These are phyloP conservation scores for Talaromyces albobiverticillius DNA, from an alignment of 2,329 filamentous ascomycete genomes.

Conservation along the genomic window DNA sequence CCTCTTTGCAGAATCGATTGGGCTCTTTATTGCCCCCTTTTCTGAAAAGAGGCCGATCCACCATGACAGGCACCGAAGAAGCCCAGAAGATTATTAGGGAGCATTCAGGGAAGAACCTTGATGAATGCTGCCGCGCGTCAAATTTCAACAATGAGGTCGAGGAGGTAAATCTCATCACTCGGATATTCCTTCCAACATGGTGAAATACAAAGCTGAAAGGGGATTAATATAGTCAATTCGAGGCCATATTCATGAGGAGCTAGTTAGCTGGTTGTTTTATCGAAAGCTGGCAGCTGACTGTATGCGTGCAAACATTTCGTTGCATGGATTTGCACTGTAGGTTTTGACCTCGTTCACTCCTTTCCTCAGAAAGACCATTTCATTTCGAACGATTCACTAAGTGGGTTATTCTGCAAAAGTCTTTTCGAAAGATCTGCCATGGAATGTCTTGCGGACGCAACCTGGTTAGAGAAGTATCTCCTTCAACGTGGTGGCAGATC, in stretches of 20 bases:
- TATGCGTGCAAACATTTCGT: conserved; percentile 19
- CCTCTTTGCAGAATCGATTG: background rate
- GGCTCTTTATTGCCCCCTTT: conserved; percentile 1
- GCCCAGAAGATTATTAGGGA: conserved; percentile 16
- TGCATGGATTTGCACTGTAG: conserved; percentile 24
- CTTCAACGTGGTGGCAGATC: conserved; percentile 21
- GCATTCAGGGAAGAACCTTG: conserved; percentile 16
- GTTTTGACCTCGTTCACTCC: background rate
- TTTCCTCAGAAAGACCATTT: background rate
- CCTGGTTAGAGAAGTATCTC: conserved; percentile 25
- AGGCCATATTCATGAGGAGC: conserved; percentile 22
- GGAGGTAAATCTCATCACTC: conserved; percentile 12
- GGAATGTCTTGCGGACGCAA: conserved; percentile 21
- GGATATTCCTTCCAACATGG: background rate
- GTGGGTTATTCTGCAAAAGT: conserved; percentile 16
- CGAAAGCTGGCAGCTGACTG: conserved; percentile 24
- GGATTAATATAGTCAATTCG: conserved; percentile 18
- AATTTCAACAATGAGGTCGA: conserved; percentile 17
- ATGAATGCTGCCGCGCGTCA: conserved; percentile 15
- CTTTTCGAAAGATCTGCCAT: conserved; percentile 20
- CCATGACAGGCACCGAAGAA: conserved; percentile 7
- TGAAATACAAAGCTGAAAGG: background rate
- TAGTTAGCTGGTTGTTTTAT: conserved; percentile 23
- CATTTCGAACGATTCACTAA: background rate
- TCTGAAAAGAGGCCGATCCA: background rate